These are phyloP conservation scores for Pichia cephalocereana DNA, from an alignment of 805 yeast species.

Conservation along the genomic window DNA sequence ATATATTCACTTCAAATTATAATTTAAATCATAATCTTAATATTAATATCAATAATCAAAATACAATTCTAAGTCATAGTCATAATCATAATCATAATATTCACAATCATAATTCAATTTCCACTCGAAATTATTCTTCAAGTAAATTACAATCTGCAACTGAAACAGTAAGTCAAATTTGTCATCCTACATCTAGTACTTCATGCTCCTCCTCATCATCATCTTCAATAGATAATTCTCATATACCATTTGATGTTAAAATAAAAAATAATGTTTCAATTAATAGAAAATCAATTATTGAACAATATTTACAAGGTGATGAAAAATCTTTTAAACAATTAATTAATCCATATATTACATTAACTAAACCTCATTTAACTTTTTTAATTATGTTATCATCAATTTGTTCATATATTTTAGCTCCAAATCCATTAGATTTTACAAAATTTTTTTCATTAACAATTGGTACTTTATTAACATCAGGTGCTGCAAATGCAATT, in stretches of 20 bases:
- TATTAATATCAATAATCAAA: too few relatives aligned
- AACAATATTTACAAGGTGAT: constrained; percentile 19
- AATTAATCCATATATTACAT: constrained; percentile 59
- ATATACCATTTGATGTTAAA: constrained; percentile 51
- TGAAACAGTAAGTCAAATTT: constrained; percentile 20
- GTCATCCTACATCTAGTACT: constrained; percentile 26
- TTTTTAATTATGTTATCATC: constrained; percentile 83
- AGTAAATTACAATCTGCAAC: background rate
- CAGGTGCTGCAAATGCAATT: constrained; percentile 93
- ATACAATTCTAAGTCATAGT: too few relatives aligned
- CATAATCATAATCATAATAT: too few relatives aligned
- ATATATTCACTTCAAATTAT: constrained; percentile 17
- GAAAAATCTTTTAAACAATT: constrained; percentile 27
- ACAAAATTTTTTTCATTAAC: constrained; percentile 65
- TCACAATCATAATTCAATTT: too few relatives aligned
- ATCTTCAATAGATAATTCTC: constrained; percentile 2
- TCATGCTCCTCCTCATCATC: too few relatives aligned
- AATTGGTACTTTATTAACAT: constrained; percentile 75
- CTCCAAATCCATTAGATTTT: constrained; percentile 74
- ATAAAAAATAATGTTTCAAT: constrained; percentile 22
- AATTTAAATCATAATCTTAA: background rate
- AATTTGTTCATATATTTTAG: constrained; percentile 86
- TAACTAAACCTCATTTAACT: constrained; percentile 87
- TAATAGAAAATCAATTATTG: constrained; percentile 15
- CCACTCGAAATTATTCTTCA: background rate